phyloP scores from a whole-genome alignment of 345 rosid genomes.

The Trapa incisa region DNA sequence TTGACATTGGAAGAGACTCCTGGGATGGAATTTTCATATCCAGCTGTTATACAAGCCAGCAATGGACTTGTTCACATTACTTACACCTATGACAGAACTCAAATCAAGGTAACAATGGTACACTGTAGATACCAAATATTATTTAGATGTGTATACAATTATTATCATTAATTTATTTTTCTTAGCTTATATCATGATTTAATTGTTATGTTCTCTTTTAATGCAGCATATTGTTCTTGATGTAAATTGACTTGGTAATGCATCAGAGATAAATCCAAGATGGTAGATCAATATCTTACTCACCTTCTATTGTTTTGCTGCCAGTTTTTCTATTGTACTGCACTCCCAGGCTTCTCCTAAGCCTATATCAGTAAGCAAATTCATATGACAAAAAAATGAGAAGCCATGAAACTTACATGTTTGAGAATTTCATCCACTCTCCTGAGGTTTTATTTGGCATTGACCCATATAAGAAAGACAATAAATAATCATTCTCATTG shows the following conservation, averaged over 20 bases:
- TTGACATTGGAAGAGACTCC: conserved; percentile 48
- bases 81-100: conserved; percentile 80
- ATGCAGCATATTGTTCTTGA: conserved; percentile 50
- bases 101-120: conserved; percentile 50
- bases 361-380: background rate
- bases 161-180: background rate
- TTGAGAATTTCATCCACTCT: too few species aligned
- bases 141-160: background rate
- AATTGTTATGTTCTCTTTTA: background rate
- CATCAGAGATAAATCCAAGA: background rate
- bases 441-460: too few species aligned
- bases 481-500: too few species aligned
- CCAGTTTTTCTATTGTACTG: background rate
- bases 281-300: conserved; percentile 12
- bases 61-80: conserved; percentile 73
- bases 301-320: background rate
- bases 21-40: conserved; percentile 83
- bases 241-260: conserved; percentile 18
- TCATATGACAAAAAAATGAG: background rate
- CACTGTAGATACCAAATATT: background rate
- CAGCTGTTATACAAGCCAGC: conserved; percentile 67
- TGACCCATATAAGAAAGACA: too few species aligned
- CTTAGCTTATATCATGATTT: background rate
- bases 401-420: background rate
- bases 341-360: background rate